Percentiles rank a stretch among this genome's conserved stretches.
phyloP scores from a whole-genome alignment of 1,284 basidiomycete species.

The Sparassis latifolia region DNA sequence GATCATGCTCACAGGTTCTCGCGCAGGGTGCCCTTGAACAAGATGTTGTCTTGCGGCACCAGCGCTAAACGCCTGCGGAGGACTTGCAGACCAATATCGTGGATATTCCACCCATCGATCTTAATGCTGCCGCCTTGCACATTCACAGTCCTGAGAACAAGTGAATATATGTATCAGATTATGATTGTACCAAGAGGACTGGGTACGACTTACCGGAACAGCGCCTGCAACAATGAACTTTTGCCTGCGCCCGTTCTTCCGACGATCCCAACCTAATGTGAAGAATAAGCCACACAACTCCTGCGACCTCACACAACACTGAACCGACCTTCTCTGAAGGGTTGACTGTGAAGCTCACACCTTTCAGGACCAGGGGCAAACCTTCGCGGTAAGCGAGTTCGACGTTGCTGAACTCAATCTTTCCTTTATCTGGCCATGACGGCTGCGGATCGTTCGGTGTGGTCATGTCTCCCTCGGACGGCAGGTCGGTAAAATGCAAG shows the following conservation, averaged over 20 bases:
- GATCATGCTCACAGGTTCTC: slow-evolving; percentile 50
- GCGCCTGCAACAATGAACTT: slow-evolving; percentile 65
- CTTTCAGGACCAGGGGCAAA: slow-evolving; percentile 67
- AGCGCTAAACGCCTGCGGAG: slow-evolving; percentile 61
- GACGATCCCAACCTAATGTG: neutral
- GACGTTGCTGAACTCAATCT: slow-evolving; percentile 57
- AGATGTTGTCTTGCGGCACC: slow-evolving; percentile 63
- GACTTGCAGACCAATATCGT: slow-evolving; percentile 45
- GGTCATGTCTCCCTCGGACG: slow-evolving; percentile 37
- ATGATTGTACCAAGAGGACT: neutral
- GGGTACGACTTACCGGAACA: slow-evolving; percentile 48
- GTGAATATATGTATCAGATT: neutral
- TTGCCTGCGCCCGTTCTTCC: slow-evolving; percentile 41
- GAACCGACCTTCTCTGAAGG: slow-evolving; percentile 76
- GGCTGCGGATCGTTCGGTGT: slow-evolving; percentile 46
- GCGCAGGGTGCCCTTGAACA: slow-evolving; percentile 62
- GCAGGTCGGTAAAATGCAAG: slow-evolving; percentile 50
- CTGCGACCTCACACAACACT: slow-evolving; percentile 70
- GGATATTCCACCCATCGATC: slow-evolving; percentile 67
- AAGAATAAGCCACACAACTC: slow-evolving; percentile 18
- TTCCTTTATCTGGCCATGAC: slow-evolving; percentile 63
- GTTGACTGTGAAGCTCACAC: slow-evolving; percentile 54
- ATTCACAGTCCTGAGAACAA: slow-evolving; percentile 51
- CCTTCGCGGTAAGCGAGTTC: slow-evolving; percentile 64
- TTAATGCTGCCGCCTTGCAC: slow-evolving; percentile 53